phyloP scores from a whole-genome alignment of 768 basidiomycete species.

The Coprinopsis sp. region DNA sequence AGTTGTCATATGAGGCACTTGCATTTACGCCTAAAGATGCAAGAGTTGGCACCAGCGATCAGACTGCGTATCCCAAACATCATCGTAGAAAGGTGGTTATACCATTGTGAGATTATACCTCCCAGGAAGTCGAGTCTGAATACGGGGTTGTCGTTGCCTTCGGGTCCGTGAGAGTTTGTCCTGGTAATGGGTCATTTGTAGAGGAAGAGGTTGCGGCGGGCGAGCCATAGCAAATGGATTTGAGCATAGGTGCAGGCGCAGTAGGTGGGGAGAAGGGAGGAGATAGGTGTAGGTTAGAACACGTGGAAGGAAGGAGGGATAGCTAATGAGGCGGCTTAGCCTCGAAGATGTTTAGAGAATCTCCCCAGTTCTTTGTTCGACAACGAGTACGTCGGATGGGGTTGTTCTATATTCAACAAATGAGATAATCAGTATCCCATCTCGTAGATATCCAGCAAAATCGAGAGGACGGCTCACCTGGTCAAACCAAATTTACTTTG shows the following conservation, averaged over 20 bases:
- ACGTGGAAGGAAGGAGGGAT: too few species aligned
- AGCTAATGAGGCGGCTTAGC: too few species aligned
- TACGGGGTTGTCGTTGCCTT: constrained; percentile 47
- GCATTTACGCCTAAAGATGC: constrained; percentile 33
- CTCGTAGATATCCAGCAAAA: not conserved
- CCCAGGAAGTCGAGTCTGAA: constrained; percentile 49
- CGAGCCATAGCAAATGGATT: too few species aligned
- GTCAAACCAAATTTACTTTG: constrained; percentile 45
- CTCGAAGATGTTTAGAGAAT: constrained; percentile 51
- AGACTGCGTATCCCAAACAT: too few species aligned
- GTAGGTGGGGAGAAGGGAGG: too few species aligned
- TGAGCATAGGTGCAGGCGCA: too few species aligned
- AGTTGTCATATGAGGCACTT: constrained; percentile 34
- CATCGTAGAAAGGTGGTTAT: constrained; percentile 8
- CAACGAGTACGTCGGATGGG: constrained; percentile 43
- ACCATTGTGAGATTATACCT: constrained; percentile 54
- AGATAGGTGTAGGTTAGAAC: too few species aligned
- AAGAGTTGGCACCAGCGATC: not conserved
- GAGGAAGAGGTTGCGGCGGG: too few species aligned
- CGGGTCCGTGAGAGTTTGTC: constrained; percentile 43
- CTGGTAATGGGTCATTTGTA: too few species aligned
- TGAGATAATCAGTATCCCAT: not conserved
- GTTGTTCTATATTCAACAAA: constrained; percentile 40
- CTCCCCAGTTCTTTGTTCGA: constrained; percentile 48
- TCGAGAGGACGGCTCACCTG: constrained; percentile 26